Percentiles rank a stretch among this genome's conserved stretches.
phyloP scores from a whole-genome alignment of 306 rosid genomes.

The Sophora flavescens region DNA sequence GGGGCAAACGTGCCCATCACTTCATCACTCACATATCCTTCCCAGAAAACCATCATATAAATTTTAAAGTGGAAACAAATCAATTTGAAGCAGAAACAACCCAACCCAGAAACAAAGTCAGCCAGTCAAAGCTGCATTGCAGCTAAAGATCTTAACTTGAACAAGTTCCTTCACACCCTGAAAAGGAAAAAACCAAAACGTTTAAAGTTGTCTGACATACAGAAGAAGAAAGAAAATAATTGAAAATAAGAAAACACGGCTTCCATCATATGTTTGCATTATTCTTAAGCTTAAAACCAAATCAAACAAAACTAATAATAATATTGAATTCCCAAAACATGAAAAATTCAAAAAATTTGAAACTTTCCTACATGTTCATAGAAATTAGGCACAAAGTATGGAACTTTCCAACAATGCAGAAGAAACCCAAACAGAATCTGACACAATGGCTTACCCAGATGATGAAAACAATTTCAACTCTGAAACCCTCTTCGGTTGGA shows the following conservation, averaged over 20 bases:
- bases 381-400: too few species aligned
- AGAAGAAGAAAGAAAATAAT: conserved; percentile 18
- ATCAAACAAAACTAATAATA: background rate
- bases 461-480: too few species aligned
- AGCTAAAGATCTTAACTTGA: conserved; percentile 54
- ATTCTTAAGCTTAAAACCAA: conserved; percentile 14
- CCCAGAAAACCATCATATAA: conserved; percentile 76
- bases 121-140: conserved; percentile 51
- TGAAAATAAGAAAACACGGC: background rate
- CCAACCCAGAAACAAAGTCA: conserved; percentile 42
- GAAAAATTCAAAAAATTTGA: too few species aligned
- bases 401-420: too few species aligned
- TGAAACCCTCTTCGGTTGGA: too few species aligned
- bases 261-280: conserved; percentile 12
- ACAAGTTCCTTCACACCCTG: conserved; percentile 58
- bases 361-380: too few species aligned
- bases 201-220: background rate
- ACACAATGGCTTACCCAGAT: too few species aligned
- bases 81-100: conserved; percentile 41
- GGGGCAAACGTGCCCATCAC: conserved; percentile 91
- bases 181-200: conserved; percentile 21
- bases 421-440: too few species aligned
- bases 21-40: conserved; percentile 82
- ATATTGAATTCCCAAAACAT: too few species aligned
- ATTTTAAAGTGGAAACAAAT: background rate